Conservation (phyloP, 352 stramenopile genomes). For the Globisporangium rhizosaccharum region DNA sequence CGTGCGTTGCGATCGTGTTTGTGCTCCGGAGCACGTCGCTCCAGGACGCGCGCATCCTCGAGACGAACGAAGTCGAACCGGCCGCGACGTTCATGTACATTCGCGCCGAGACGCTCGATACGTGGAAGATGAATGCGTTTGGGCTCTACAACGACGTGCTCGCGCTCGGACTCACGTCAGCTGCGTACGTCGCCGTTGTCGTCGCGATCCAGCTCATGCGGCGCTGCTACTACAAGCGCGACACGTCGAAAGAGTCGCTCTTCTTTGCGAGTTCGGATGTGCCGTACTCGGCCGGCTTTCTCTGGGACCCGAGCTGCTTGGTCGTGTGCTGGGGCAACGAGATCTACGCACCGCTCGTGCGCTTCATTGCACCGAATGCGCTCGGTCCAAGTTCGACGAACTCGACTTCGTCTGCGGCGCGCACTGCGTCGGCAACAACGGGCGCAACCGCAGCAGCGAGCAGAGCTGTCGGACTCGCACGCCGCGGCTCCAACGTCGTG, state of each 20-base stretch:
- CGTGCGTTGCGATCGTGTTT: conserved; percentile 19
- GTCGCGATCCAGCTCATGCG: conserved; percentile 19
- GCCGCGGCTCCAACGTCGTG: conserved; percentile 10
- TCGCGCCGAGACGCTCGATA: conserved; percentile 42
- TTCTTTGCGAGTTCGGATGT: conserved; percentile 41
- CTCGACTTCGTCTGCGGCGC: neutral
- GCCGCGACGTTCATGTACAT: conserved; percentile 52
- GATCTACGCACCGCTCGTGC: conserved; percentile 29
- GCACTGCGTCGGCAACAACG: neutral
- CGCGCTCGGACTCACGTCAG: conserved; percentile 31
- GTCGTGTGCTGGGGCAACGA: conserved; percentile 50
- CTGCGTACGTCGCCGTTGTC: conserved; percentile 29
- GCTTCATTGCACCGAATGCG: conserved; percentile 9
- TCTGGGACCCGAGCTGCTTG: conserved; percentile 52
- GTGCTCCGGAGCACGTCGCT: conserved; percentile 17
- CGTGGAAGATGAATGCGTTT: conserved; percentile 55
- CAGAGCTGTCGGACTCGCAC: conserved; percentile 8
- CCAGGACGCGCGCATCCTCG: conserved; percentile 40
- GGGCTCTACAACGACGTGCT: conserved; percentile 47
- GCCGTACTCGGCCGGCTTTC: conserved; percentile 35
- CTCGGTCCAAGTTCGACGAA: conserved; percentile 4
- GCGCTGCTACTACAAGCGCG: conserved; percentile 12
- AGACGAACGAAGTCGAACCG: conserved; percentile 47
- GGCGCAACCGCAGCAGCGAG: neutral
- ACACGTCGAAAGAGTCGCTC: conserved; percentile 29